A percentile compares a stretch with the other conserved stretches of the same genome.
Conservation (phyloP, 2,329 filamentous ascomycete genomes). For the Aspergillus flavus region DNA sequence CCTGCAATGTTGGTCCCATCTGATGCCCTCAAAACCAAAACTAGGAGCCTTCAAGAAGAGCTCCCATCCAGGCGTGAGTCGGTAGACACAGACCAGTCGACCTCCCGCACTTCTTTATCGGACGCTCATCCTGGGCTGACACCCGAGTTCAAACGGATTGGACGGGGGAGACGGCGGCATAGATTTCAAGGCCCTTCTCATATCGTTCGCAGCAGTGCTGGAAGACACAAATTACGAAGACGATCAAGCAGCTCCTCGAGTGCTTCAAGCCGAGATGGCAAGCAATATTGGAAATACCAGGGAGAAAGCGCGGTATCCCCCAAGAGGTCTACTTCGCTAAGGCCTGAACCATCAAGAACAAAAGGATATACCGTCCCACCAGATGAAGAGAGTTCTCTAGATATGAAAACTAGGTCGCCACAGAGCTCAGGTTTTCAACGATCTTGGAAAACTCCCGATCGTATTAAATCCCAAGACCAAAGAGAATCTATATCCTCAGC, state of each 20-base stretch:
- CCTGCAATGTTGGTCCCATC: constrained; percentile 25
- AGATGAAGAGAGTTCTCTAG: neutral
- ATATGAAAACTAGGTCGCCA: neutral
- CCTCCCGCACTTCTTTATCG: constrained; percentile 38
- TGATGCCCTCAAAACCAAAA: constrained; percentile 17
- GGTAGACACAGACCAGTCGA: constrained; percentile 25
- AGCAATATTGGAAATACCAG: constrained; percentile 12
- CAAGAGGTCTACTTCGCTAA: constrained; percentile 12
- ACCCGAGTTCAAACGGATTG: constrained; percentile 52
- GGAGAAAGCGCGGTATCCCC: constrained; percentile 3
- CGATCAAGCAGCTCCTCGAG: constrained; percentile 59
- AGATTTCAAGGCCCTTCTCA: constrained; percentile 61
- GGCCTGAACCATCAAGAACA: neutral
- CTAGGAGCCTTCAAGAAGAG: constrained; percentile 12
- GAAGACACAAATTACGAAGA: constrained; percentile 56
- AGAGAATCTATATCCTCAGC: constrained; percentile 58
- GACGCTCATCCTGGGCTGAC: constrained; percentile 40
- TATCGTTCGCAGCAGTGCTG: constrained; percentile 59
- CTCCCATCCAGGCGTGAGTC: constrained; percentile 25
- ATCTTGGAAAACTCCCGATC: constrained; percentile 6
- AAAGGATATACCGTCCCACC: neutral
- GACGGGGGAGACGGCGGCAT: constrained; percentile 61
- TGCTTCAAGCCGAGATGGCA: constrained; percentile 53
- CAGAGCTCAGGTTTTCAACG: neutral
- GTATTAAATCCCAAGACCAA: constrained; percentile 59